Percentiles rank a stretch among this genome's conserved stretches.
Conservation (phyloP, 306 rosid genomes). For the Quercus variabilis region DNA sequence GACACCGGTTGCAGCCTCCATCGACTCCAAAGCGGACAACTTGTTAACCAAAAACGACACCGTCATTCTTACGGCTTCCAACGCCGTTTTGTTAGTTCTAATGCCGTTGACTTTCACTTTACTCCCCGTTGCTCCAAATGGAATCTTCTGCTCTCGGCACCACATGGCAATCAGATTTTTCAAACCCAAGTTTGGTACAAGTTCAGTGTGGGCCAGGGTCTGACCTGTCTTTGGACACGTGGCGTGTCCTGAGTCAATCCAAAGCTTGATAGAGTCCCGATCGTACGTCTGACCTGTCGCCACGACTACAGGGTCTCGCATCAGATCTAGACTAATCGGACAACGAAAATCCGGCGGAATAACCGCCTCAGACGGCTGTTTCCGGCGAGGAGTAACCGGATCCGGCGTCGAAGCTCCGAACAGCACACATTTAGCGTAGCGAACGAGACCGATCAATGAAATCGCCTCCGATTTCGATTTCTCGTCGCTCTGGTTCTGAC, state of each 20-base stretch:
- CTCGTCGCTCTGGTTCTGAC: slow-evolving; percentile 52
- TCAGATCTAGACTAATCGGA: slow-evolving; percentile 75
- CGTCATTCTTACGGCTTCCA: slow-evolving; percentile 78
- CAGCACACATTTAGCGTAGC: slow-evolving; percentile 78
- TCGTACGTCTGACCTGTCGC: slow-evolving; percentile 98
- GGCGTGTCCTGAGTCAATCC: slow-evolving; percentile 86
- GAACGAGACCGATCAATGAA: slow-evolving; percentile 74
- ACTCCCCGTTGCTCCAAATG: slow-evolving; percentile 42
- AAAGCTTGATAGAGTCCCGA: slow-evolving; percentile 56
- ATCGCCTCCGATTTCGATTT: slow-evolving; percentile 54
- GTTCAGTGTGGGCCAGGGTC: slow-evolving; percentile 54
- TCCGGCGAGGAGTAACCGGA: neutral
- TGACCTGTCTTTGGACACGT: slow-evolving; percentile 98
- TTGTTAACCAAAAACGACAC: slow-evolving; percentile 61
- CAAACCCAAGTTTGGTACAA: slow-evolving; percentile 66
- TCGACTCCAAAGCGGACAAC: slow-evolving; percentile 26
- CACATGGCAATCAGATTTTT: slow-evolving; percentile 68
- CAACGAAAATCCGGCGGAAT: slow-evolving; percentile 73
- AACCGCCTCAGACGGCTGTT: slow-evolving; percentile 34
- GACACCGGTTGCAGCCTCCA: slow-evolving; percentile 48
- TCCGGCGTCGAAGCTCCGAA: slow-evolving; percentile 66
- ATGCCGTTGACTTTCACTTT: slow-evolving; percentile 35
- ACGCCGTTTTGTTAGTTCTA: slow-evolving; percentile 56
- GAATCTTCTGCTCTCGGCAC: slow-evolving; percentile 75
- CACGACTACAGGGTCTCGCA: slow-evolving; percentile 85